Base-by-base conservation (phyloP, 2,329 filamentous ascomycete genomes). In the Herpotrichia juniperi region DNA sequence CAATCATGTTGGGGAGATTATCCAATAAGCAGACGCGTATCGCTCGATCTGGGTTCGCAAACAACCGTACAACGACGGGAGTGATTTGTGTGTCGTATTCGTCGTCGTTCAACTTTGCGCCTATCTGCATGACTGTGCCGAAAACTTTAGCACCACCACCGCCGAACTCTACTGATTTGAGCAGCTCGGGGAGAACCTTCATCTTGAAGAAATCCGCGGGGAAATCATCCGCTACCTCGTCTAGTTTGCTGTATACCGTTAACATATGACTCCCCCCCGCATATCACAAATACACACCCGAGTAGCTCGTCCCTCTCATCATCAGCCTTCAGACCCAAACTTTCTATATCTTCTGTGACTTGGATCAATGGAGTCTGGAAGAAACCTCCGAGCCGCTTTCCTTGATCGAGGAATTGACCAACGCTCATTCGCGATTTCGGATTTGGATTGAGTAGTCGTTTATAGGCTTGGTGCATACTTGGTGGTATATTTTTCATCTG, bases 141-240 rank as follows among this genome's bases (percentile, higher is more conserved):
- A 99, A 90, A 0, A 96, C 93, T 68, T 96, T 96, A 0, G 93
- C 90, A 0, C 94, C 94, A 24, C 94, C 94, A 10, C 93, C 94
- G 7, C 94, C 94, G 72, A 97, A 99, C 67, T 99, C 94, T n/a
- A 97, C 92, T 0, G 93, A 96, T 70, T 97, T 99, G n/a, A 99
- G 82, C 25, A 99, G 79, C 69, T 99, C 94, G 0, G 94, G 94
- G 8, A 99, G 81, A 3, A 99, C 87, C 68, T 97, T 99, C 83
- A 96, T 90, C 71, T 96, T 96, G 81, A 97, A 96, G 73, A 96
- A 99, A 53, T 97, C 94, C 68, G 97, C 93, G 0, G 94, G 94
- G 56, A 97, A 97, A 72, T 99, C 93, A 61, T 97, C 91, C 0
- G 91, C 89, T 4, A 97, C 82, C 53, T 89, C 83, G 60, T 96